Base-by-base conservation (phyloP, 495 filamentous ascomycete genomes). In the Endocarpon pusillum region DNA sequence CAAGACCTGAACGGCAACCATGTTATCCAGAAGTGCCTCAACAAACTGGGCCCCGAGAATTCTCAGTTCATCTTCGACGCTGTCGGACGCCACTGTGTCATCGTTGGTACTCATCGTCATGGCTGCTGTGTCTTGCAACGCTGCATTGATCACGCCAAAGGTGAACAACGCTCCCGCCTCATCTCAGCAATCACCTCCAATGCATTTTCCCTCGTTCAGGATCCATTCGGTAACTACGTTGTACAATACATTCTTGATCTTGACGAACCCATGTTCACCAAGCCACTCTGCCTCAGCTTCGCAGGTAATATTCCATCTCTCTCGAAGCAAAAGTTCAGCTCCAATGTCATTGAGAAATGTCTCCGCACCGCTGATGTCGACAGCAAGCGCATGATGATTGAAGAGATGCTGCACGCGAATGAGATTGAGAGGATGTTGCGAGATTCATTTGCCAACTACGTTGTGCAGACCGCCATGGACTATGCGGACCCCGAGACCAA, bases 241-340 rank as follows among this genome's bases (percentile, higher is more conserved):
- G 75, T 97, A 25, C 89, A 97, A 57, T 97, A 97, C 53, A 93
- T 97, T 46, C 72, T 97, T 39, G 89, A 97, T 52, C 70, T 94
- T 24, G 76, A 75, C 37, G 83, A 94, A 48, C 54, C 71, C 1
- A 59, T 57, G 37, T 93, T 92, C 57, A 91, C 85, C 6, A 74
- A 82, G 41, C 86, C 85, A 1, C 58, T 96, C 8, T 85, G 89
- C 34, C 57, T 64, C 18, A 70, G 67, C 39, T 94, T 96, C 61
- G 51, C 61, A 19, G 75, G 75, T 37, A 71, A 79, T 42, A 73
- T 96, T 43, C 55, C 69, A 19, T 55, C 64, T 30, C 62, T 96
- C 8, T 93, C 91, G 3, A 89, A 83, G 57, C 91, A 96, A 55
- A 97, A 97, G 56, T 97, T 97, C 61, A 94, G 85, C 62, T 94